Base-by-base conservation (phyloP, 2,329 filamentous ascomycete genomes). In the Reticulascus tulasneorum region DNA sequence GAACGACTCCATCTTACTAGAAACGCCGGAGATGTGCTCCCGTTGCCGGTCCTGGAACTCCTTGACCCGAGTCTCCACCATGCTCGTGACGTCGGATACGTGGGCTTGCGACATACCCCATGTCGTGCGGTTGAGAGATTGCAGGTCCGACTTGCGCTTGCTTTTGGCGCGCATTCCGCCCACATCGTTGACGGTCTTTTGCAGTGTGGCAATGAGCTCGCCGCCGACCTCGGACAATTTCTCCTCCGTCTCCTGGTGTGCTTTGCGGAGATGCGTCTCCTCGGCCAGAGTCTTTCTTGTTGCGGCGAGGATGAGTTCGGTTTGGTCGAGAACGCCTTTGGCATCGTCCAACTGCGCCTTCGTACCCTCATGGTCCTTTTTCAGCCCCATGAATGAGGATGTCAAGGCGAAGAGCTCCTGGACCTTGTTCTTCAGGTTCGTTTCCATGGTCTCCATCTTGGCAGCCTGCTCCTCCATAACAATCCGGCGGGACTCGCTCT, bases 401-500 rank as follows among this genome's bases (percentile, higher is more conserved):
- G 86, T 95, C 23, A 97, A 66, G 9, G 80, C 78, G 57, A 94
- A 90, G 0, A 98, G 71, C 58, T 98, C 90, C 52, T 97, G 89
- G 3, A 94, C 83, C 58, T 96, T 97, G 65, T 94, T 93, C 16
- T 88, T 81, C 36, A 98, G 69, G 52, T 93, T 95, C 23, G 77
- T 77, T 58, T 98, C 93, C 66, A 97, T 83, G 0, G 87, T 90
- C 55, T 94, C 88, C 29, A 98, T 89, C 59, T 88, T 91, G 48
- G 91, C 89, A 7, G 82, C 77, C 53, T 97, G 91, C 56, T 98
- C 93, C 51, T 97, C 91, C 48, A 84, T 85, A 24, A 97, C 75
- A 44, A 97, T 96, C 10, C 88, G 76, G 34, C 90, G 77, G 3
- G 91, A 95, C 60, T 98, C 93, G 60, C 86, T 96, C 58, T 95